Evolutionary conservation across 345 rosid species (phyloP).

Genomic region (Luvunga scandens): DNA sequence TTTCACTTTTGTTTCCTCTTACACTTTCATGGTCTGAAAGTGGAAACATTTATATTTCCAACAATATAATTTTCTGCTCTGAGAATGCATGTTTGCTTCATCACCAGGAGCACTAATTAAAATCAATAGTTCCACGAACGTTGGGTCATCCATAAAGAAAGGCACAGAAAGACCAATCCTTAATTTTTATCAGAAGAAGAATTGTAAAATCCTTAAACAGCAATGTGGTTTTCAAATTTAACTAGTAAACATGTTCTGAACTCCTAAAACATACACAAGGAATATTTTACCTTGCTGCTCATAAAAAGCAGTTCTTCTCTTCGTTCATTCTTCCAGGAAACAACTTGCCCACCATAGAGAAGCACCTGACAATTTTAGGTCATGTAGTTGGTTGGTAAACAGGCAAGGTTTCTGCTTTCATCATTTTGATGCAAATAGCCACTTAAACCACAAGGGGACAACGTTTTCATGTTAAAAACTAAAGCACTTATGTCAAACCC

Average conservation of each 20-base stretch:
- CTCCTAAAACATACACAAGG: neutral
- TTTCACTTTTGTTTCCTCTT: neutral
- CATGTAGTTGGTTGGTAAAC: constrained; percentile 4
- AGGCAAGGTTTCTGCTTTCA: neutral
- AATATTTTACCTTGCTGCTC: constrained; percentile 70
- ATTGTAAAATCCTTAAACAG: neutral
- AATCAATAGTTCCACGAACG: neutral
- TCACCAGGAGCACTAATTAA: neutral
- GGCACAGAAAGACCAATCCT: neutral
- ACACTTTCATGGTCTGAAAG: neutral
- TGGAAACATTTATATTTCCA: too few species aligned
- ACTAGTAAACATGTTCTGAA: neutral
- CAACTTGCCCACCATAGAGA: constrained; percentile 81
- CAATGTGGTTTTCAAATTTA: neutral
- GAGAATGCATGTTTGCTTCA: neutral
- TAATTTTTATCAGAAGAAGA: neutral
- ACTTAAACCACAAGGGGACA: neutral
- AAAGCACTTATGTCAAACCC: neutral
- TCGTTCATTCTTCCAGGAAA: constrained; percentile 92
- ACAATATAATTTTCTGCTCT: too few species aligned
- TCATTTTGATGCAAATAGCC: neutral
- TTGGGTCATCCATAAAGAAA: neutral
- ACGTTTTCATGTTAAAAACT: neutral
- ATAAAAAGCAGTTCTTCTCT: constrained; percentile 78
- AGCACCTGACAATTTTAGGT: constrained; percentile 62